A percentile compares a stretch with the other conserved stretches of the same genome.
These are phyloP conservation scores for Viridothelium virens DNA, from an alignment of 495 filamentous ascomycete species.

Conservation along the genomic window DNA sequence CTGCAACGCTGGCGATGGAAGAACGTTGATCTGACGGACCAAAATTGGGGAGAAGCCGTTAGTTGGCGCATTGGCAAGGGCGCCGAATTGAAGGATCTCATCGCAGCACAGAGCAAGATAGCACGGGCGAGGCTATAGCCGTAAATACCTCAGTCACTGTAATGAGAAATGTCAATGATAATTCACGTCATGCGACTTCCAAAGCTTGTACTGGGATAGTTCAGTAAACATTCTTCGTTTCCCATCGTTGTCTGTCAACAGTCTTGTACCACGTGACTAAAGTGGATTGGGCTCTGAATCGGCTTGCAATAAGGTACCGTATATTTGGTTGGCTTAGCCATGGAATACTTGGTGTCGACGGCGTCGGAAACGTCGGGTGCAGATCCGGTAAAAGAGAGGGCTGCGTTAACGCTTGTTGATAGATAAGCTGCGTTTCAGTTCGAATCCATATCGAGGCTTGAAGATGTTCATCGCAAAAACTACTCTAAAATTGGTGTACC, in stretches of 20 bases:
- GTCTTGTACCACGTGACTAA: neutral
- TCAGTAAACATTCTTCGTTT: neutral
- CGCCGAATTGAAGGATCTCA: slow-evolving; percentile 9
- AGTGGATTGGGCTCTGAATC: neutral
- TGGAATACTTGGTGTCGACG: neutral
- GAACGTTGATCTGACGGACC: slow-evolving; percentile 1
- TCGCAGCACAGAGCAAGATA: slow-evolving; percentile 4
- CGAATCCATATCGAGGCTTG: neutral
- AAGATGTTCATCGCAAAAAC: neutral
- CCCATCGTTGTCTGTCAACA: neutral
- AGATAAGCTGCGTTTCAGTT: slow-evolving; percentile 1
- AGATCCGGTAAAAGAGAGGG: neutral
- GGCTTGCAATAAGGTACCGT: neutral
- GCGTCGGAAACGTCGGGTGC: slow-evolving; percentile 3
- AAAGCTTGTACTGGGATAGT: neutral
- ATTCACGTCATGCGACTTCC: neutral
- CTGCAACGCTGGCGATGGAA: slow-evolving; percentile 9
- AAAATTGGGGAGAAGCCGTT: slow-evolving; percentile 6
- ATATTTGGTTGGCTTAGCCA: neutral
- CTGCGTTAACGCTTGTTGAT: slow-evolving; percentile 1
- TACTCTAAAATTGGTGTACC: neutral
- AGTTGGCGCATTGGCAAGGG: slow-evolving; percentile 11
- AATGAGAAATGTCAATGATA: neutral
- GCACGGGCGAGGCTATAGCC: slow-evolving; percentile 10
- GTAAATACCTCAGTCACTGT: neutral